A percentile compares a stretch with the other conserved stretches of the same genome.
phyloP scores from a whole-genome alignment of 2,329 filamentous ascomycete genomes.

The Niveomyces coronatus region DNA sequence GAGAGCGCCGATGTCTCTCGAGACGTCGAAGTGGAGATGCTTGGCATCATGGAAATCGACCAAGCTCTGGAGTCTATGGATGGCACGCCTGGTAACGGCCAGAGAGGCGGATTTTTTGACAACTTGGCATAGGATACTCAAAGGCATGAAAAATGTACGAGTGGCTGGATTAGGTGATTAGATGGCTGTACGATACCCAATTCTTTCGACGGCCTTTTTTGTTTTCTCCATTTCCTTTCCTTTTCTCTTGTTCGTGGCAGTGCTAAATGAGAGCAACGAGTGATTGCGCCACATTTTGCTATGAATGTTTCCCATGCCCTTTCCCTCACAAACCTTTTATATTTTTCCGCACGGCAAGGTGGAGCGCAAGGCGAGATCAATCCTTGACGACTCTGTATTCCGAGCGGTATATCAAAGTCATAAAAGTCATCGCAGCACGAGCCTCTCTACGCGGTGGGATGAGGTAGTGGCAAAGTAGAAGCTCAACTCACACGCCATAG shows the following conservation, averaged over 20 bases:
- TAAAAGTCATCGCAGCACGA: not conserved
- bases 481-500: conserved; percentile 1
- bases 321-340: conserved; percentile 9
- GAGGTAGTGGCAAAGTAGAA: conserved; percentile 10
- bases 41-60: conserved; percentile 58
- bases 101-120: conserved; percentile 44
- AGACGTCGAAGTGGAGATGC: conserved; percentile 49
- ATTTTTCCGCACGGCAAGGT: conserved; percentile 58
- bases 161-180: conserved; percentile 10
- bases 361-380: conserved; percentile 65
- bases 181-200: conserved; percentile 29
- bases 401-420: conserved; percentile 53
- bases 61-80: conserved; percentile 48
- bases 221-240: no score
- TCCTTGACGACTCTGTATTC: conserved; percentile 70
- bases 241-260: no score
- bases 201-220: not conserved
- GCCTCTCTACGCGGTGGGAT: conserved; percentile 9
- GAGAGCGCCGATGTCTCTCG: conserved; percentile 38
- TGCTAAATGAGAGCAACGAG: not conserved
- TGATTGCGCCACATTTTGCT: no score
- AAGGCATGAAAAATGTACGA: conserved; percentile 14
- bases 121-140: conserved; percentile 17
- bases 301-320: conserved; percentile 8
- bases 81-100: conserved; percentile 33